A percentile compares a stretch with the other conserved stretches of the same genome.
Evolutionary conservation across 1,284 basidiomycete species (phyloP).

Genomic region (Papiliotrema nemorosa): DNA sequence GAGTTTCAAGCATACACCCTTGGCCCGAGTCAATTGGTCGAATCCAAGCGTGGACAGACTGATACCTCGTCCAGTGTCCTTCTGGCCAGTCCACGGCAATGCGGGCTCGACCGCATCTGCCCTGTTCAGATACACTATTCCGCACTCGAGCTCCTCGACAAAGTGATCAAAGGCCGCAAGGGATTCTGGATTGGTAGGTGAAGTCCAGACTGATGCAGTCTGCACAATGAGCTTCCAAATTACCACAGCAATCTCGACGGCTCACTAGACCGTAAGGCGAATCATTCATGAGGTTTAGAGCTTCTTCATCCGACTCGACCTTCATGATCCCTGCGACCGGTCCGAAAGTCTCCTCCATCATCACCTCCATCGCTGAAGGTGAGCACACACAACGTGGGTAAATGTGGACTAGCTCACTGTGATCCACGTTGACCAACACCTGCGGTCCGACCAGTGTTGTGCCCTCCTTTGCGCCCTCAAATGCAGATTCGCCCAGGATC

Average conservation of each 20-base stretch:
- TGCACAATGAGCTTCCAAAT: slow-evolving; percentile 8
- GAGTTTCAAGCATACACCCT: slow-evolving; percentile 15
- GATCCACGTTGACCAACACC: slow-evolving; percentile 81
- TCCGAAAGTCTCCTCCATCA: slow-evolving; percentile 82
- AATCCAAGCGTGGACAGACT: slow-evolving; percentile 73
- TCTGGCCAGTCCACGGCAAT: slow-evolving; percentile 88
- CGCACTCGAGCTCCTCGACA: slow-evolving; percentile 69
- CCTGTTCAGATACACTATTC: slow-evolving; percentile 90
- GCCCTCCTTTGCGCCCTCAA: slow-evolving; percentile 65
- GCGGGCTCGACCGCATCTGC: slow-evolving; percentile 89
- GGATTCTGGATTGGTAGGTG: slow-evolving; percentile 59
- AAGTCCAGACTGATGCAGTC: slow-evolving; percentile 91
- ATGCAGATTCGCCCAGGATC: slow-evolving; percentile 67
- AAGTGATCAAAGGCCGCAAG: slow-evolving; percentile 63
- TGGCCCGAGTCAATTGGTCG: slow-evolving; percentile 45
- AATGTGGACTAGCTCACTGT: slow-evolving; percentile 58
- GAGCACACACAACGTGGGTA: background rate
- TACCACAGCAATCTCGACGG: background rate
- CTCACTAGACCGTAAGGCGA: slow-evolving; percentile 76
- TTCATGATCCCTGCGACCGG: slow-evolving; percentile 88
- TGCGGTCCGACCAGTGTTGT: slow-evolving; percentile 84
- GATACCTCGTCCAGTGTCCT: slow-evolving; percentile 85
- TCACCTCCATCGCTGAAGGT: slow-evolving; percentile 75
- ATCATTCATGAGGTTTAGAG: slow-evolving; percentile 87
- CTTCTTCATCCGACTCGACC: slow-evolving; percentile 65